Conservation (phyloP, 768 basidiomycete species). For the Cantharellus anzutake region DNA sequence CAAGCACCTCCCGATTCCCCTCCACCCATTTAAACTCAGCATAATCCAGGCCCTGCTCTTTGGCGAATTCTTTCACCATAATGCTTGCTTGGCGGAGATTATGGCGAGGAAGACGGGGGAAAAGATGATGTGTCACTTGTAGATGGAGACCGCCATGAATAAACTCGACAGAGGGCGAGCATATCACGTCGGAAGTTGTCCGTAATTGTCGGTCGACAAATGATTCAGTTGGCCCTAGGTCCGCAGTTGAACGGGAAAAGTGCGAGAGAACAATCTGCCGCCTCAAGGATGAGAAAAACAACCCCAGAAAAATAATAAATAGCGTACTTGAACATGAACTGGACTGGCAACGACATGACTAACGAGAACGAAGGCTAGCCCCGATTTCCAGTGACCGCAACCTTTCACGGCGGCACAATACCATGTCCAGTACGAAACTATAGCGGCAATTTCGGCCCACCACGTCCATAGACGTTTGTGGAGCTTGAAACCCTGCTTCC, state of each 20-base stretch:
- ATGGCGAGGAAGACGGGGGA: conserved; percentile 88
- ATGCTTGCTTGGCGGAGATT: conserved; percentile 67
- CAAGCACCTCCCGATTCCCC: conserved; percentile 69
- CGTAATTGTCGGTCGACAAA: conserved; percentile 88
- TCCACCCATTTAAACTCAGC: conserved; percentile 80
- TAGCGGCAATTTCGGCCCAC: conserved; percentile 52
- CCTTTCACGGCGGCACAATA: conserved; percentile 49
- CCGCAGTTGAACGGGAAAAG: conserved; percentile 85
- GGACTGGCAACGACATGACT: conserved; percentile 79
- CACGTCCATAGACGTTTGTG: conserved; percentile 46
- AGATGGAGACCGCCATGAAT: conserved; percentile 95
- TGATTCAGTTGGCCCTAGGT: conserved; percentile 78
- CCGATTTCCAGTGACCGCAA: conserved; percentile 51
- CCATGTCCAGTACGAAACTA: conserved; percentile 83
- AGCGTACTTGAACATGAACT: conserved; percentile 75
- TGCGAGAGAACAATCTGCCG: conserved; percentile 80
- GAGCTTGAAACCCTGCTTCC: conserved; percentile 43
- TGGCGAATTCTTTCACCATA: conserved; percentile 74
- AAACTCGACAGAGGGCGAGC: conserved; percentile 64
- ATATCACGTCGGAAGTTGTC: conserved; percentile 93
- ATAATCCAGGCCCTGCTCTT: conserved; percentile 68
- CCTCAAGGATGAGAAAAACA: background rate
- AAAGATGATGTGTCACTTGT: conserved; percentile 93
- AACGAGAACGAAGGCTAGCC: conserved; percentile 57
- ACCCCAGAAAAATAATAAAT: background rate